Evolutionary conservation across 345 rosid species (phyloP).

Genomic region (Durio zibethinus): DNA sequence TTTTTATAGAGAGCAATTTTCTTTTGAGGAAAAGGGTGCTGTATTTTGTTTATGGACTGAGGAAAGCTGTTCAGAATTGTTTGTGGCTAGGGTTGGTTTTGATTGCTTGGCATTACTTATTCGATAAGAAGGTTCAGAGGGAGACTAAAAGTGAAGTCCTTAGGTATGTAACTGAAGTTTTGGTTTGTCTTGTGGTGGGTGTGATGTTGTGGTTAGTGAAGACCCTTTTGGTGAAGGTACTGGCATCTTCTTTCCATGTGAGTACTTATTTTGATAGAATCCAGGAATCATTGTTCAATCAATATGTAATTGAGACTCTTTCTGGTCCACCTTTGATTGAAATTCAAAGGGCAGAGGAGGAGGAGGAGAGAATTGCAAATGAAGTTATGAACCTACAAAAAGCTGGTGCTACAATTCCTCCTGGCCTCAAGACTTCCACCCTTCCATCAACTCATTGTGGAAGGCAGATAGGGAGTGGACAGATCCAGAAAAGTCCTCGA

Average conservation of each 20-base stretch:
- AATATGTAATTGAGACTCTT: constrained; percentile 70
- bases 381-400: constrained; percentile 41
- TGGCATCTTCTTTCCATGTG: constrained; percentile 86
- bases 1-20: constrained; percentile 69
- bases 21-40: constrained; percentile 69
- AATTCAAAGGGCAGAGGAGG: constrained; percentile 45
- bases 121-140: constrained; percentile 58
- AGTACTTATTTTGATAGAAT: constrained; percentile 91
- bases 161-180: constrained; percentile 50
- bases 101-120: constrained; percentile 74
- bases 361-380: constrained; percentile 39
- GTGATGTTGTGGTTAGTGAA: constrained; percentile 76
- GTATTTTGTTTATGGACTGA: constrained; percentile 83
- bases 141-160: constrained; percentile 35
- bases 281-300: constrained; percentile 79
- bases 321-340: constrained; percentile 74
- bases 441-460: constrained; percentile 27
- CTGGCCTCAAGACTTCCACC: constrained; percentile 35
- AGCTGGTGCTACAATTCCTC: constrained; percentile 45
- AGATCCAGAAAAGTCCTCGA: constrained; percentile 38
- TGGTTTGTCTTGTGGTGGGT: constrained; percentile 66
- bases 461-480: constrained; percentile 39
- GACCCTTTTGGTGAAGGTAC: constrained; percentile 80
- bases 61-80: constrained; percentile 80
- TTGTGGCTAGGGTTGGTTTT: constrained; percentile 82